Percentiles rank a stretch among this genome's conserved stretches.
Evolutionary conservation across 495 filamentous ascomycete genomes (phyloP).

Genomic region (Diplogelasinospora grovesii): DNA sequence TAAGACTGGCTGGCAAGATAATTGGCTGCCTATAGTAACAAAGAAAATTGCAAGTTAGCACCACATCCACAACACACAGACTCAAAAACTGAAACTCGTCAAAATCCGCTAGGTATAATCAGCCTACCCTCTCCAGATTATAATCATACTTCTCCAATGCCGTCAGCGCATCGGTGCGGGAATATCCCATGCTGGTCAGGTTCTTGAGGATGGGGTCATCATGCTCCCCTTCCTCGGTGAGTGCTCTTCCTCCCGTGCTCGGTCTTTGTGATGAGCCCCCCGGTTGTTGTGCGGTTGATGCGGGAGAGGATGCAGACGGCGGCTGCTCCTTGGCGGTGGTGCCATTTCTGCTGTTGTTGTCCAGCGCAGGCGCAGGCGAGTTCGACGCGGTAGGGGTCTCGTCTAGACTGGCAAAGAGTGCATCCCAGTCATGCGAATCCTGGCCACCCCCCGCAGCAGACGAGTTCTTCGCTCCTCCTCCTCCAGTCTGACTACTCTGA

Average conservation of each 20-base stretch:
- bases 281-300: no score
- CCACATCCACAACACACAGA: background rate
- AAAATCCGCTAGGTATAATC: background rate
- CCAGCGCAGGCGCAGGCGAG: slow-evolving; percentile 9
- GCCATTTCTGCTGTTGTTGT: slow-evolving; percentile 16
- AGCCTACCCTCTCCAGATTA: slow-evolving; percentile 84
- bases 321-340: slow-evolving; percentile 20
- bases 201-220: slow-evolving; percentile 91
- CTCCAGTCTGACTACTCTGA: no score
- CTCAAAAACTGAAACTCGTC: no score
- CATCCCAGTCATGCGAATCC: slow-evolving; percentile 85
- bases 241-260: slow-evolving; percentile 51
- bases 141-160: slow-evolving; percentile 94
- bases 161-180: slow-evolving; percentile 65
- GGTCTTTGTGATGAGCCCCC: slow-evolving; percentile 20
- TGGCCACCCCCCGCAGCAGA: no score
- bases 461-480: slow-evolving; percentile 22
- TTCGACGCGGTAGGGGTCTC: slow-evolving; percentile 29
- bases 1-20: slow-evolving; percentile 42
- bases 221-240: slow-evolving; percentile 68
- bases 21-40: slow-evolving; percentile 36
- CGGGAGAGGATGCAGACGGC: slow-evolving; percentile 22
- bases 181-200: slow-evolving; percentile 86
- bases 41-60: slow-evolving; percentile 1
- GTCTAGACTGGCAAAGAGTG: slow-evolving; percentile 80